Conservation (phyloP, 768 basidiomycete species). For the Naganishia vaughanmartiniae region DNA sequence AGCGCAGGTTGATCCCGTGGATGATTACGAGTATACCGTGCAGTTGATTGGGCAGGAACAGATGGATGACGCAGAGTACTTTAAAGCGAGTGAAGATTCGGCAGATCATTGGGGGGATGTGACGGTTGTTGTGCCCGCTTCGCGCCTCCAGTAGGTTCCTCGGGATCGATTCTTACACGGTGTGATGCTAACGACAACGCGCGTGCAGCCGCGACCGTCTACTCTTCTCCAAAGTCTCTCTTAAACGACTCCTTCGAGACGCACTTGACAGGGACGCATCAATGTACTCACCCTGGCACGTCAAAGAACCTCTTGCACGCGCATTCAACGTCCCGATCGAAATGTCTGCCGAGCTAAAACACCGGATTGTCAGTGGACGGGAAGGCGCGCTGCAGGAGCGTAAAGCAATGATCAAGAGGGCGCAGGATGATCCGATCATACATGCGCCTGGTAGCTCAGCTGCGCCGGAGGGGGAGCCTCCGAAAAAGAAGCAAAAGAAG, state of each 20-base stretch:
- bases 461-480: constrained; percentile 29
- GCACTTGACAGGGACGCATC: constrained; percentile 89
- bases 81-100: constrained; percentile 35
- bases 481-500: constrained; percentile 24
- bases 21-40: constrained; percentile 23
- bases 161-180: background rate
- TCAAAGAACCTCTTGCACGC: constrained; percentile 78
- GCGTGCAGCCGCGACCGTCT: constrained; percentile 79
- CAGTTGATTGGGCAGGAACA: constrained; percentile 14
- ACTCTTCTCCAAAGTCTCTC: constrained; percentile 92
- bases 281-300: constrained; percentile 92
- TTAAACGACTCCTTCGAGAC: constrained; percentile 92
- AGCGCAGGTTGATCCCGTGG: constrained; percentile 5
- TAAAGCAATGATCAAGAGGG: constrained; percentile 33
- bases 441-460: background rate
- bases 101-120: constrained; percentile 25
- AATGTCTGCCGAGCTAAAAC: constrained; percentile 80
- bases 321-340: constrained; percentile 78
- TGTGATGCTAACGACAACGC: background rate
- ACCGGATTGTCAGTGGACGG: constrained; percentile 73
- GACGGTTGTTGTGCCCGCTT: background rate
- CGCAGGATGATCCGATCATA: background rate
- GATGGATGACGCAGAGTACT: constrained; percentile 9
- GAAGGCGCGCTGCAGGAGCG: constrained; percentile 83
- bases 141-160: constrained; percentile 19